Evolutionary conservation across 2,329 filamentous ascomycete genomes (phyloP), one percentile per base, ranked within the genome.

Genomic region (Pseudogymnoascus sp.): DNA sequence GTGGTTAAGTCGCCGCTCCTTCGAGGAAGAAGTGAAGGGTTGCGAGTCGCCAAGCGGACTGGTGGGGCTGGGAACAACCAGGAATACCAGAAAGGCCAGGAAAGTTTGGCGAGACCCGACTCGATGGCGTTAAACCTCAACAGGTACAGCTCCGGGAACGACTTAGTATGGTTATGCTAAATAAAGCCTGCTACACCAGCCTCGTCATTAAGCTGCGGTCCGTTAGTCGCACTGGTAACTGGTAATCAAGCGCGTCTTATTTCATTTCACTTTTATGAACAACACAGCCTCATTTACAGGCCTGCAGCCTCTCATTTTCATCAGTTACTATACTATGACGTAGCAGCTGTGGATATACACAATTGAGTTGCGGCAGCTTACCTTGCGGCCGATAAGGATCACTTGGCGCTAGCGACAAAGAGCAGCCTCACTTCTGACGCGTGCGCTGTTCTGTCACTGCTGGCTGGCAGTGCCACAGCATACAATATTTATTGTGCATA

Each of bases 91-190:
- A 35, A 33, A 55, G 48, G 15, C 7, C n/a, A 21, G 29, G 15
- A 55, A 55, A 21, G 29, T 55, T 55, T 55, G 48, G 48, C 48
- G 48, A 55, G 29, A 35, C 29, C 48, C 48, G 48, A 35, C 48
- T 55, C 48, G 10, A 55, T 17, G 29, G 48, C 48, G n/a, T 55
- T 55, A 55, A 55, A 55, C 48, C 48, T 21, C 48, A 55, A 55
- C 29, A 55, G 48, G 48, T 21, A 55, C 48, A 55, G 48, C 48
- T 35, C 48, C 48, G 48, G 48, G 48, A 55, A 55, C 29, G 6
- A 33, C 9, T 10, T 55, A 55, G 41, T 48, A 51, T 55, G 29
- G 48, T 21, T 33, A 55, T 55, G 29, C 48, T 55, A 55, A 55
- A 55, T 33, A 33, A 55, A 55, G 48, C 29, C 48, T 21, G 21